A percentile compares a stretch with the other conserved stretches of the same genome.
These are phyloP conservation scores for Fusarium albidum DNA, from an alignment of 2,329 filamentous ascomycete genomes.

Conservation along the genomic window DNA sequence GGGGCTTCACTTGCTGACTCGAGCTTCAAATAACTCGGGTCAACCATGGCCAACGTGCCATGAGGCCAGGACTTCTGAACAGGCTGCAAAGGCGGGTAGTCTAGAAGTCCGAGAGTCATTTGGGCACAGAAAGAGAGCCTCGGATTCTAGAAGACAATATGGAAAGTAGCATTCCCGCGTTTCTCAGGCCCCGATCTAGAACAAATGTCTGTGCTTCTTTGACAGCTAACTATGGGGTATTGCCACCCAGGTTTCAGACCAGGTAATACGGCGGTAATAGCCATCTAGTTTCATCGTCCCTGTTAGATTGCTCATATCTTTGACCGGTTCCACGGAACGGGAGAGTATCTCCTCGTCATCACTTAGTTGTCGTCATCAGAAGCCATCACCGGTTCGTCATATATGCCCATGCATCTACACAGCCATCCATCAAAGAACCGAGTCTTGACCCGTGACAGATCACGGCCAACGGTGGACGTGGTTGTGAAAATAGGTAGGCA, in stretches of 20 bases:
- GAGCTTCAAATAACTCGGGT: neutral
- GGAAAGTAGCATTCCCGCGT: neutral
- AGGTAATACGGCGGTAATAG: too few species aligned
- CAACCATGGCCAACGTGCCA: neutral
- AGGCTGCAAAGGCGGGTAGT: constrained; percentile 10
- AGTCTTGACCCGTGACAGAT: constrained; percentile 9
- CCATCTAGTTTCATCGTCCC: too few species aligned
- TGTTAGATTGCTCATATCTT: too few species aligned
- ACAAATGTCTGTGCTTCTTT: neutral
- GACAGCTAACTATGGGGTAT: neutral
- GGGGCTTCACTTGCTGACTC: neutral
- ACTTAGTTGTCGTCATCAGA: neutral
- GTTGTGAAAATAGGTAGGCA: neutral
- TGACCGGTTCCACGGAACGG: too few species aligned
- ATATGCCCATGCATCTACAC: neutral
- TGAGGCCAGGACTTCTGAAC: neutral
- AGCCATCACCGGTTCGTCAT: neutral
- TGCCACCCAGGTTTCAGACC: too few species aligned
- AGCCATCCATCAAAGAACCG: neutral
- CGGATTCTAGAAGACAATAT: constrained; percentile 16
- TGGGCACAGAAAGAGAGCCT: constrained; percentile 1
- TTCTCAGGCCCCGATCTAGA: constrained; percentile 11
- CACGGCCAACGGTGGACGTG: constrained; percentile 1
- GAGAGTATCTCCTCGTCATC: too few species aligned
- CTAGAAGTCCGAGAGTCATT: constrained; percentile 18